phyloP scores from a whole-genome alignment of 495 filamentous ascomycete genomes.

The Cenococcum geophilum region DNA sequence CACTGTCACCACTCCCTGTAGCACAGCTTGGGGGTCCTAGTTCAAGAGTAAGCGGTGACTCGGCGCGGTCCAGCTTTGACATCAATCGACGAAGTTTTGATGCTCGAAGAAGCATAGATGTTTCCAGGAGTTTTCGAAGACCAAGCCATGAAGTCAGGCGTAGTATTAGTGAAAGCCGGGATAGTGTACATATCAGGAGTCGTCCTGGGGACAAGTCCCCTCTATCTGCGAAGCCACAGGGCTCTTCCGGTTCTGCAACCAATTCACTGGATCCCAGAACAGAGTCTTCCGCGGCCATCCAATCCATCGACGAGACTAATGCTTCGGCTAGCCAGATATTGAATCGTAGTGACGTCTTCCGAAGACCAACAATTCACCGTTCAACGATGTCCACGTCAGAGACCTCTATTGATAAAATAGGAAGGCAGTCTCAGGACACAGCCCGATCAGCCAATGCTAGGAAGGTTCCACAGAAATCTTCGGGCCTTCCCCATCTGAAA shows the following conservation, averaged over 20 bases:
- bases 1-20: conserved; percentile 50
- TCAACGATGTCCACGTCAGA: conserved; percentile 32
- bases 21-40: conserved; percentile 36
- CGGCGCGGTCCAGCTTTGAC: conserved; percentile 37
- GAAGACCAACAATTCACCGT: conserved; percentile 63
- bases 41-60: conserved; percentile 31
- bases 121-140: conserved; percentile 17
- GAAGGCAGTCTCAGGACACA: conserved; percentile 43
- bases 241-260: conserved; percentile 70
- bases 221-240: conserved; percentile 49
- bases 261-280: conserved; percentile 65
- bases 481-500: conserved; percentile 10
- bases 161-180: conserved; percentile 24
- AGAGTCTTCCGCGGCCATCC: conserved; percentile 59
- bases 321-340: conserved; percentile 88
- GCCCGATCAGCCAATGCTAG: conserved; percentile 32
- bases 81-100: conserved; percentile 41
- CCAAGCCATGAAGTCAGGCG: conserved; percentile 21
- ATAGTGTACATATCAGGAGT: conserved; percentile 5
- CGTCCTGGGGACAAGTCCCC: conserved; percentile 36
- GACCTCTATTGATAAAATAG: conserved; percentile 24
- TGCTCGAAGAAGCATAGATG: conserved; percentile 27
- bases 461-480: conserved; percentile 19
- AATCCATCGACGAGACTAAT: conserved; percentile 67
- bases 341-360: conserved; percentile 78